Base-by-base conservation (phyloP, 345 rosid genomes). In the Adansonia digitata region DNA sequence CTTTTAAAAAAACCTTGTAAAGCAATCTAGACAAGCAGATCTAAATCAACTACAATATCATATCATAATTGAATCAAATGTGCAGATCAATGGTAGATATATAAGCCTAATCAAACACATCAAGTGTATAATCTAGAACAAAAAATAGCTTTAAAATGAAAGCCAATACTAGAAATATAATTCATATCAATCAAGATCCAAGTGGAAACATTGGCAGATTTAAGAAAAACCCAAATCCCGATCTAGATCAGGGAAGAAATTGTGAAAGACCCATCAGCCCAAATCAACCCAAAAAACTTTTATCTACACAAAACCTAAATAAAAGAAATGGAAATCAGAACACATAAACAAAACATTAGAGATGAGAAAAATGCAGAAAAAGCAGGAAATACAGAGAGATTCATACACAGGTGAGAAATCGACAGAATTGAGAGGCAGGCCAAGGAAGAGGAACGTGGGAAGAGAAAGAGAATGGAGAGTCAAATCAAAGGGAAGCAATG, bases 141-240 rank as follows among this genome's bases (percentile, higher is more conserved):
- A 76, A 59, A 35, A 56, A 26, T 56, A 56, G 29, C 17, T 56
- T 24, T 35, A 27, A 12, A 2, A 42, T 24, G n/a, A 61, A 61
- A 61, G n/a, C 27, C 5, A 24, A 66, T 42, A 42, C 31, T 12
- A 42, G 37, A 0, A 57, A 37, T 14, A 14, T 22, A 52, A 12
- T 10, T 13, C 55, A 24, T 29, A 7, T 14, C 29, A 53, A 26
- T 5, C 4, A 27, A 77, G 40, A 39, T 11, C 42, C 37, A 40
- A 65, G 29, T n/a, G 26, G 14, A 51, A 74, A 55, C 27, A 24
- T 13, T 43, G 24, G 52, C 52, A 66, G 53, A 42, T 66, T 52
- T 66, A 37, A 14, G 17, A 24, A 42, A 77, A 75, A 75, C 48
- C 82, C 55, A 71, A 59, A 77, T 55, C 78, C 55, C 57, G 63